Evolutionary conservation across 2,329 filamentous ascomycete genomes (phyloP), one percentile per base, ranked within the genome.

Genomic region (Laburnicola sp.): DNA sequence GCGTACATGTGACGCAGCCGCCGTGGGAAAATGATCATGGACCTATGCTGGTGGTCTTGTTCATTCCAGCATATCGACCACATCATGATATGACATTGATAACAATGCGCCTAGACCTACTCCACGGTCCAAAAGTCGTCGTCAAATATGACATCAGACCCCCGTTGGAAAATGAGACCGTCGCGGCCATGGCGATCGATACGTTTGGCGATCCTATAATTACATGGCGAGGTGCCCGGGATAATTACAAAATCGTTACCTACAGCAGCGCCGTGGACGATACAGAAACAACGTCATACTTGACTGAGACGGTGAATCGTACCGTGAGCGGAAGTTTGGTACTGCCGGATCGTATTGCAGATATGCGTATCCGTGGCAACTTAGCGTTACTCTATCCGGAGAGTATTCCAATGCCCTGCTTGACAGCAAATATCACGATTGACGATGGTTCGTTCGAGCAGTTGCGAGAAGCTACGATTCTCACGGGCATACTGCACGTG

Each of bases 141-240:
- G 46, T 49, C 11, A 50, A 27, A 27, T 50, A 51, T n/a, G 41
- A 53, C 10, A 34, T 56, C 9, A 4, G 28, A 21, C 31, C 37
- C 10, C 41, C 26, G n/a, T 2, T 22, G 9, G 7, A 34, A 16
- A 28, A 6, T 7, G 32, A 51, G 8, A 7, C 32, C 4, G 44
- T 53, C n/a, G 36, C 54, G 6, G 53, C 51, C 10, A 30, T 60
- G 43, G 54, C 41, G 8, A 35, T 60, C 22, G 31, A 26, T 22
- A 7, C 37, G 7, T 25, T 36, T 5, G 38, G 41, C n/a, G 39
- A 48, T 25, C 41, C 51, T 8, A n/a, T 53, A n/a, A 50, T 57
- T 30, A 35, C 45, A 7, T 53, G 43, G 38, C 21, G 28, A 25
- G 30, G 22, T 10, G n/a, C n/a, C 25, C 10, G 21, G n/a, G 11